Conservation (phyloP, 352 stramenopile species). For the Plasmopara viticola region DNA sequence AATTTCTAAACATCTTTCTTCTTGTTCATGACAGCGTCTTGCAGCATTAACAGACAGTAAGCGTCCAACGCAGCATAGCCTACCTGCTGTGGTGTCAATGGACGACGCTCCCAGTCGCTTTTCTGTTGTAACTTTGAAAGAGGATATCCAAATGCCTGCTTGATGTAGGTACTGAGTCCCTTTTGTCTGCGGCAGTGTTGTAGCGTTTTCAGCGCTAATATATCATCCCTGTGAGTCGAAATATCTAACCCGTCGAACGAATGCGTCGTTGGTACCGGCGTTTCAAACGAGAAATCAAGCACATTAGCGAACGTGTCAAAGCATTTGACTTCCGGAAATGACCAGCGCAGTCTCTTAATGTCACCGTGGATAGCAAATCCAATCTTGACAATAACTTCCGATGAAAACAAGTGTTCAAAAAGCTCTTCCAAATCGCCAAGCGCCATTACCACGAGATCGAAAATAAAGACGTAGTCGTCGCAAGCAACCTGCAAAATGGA, state of each 20-base stretch:
- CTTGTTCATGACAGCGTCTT: conserved; percentile 16
- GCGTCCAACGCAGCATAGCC: conserved; percentile 71
- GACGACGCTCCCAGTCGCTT: conserved; percentile 69
- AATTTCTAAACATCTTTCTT: too few relatives aligned
- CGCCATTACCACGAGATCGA: conserved; percentile 47
- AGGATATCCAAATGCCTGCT: conserved; percentile 46
- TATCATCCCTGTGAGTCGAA: conserved; percentile 1
- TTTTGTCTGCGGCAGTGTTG: conserved; percentile 34
- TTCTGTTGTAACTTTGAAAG: conserved; percentile 68
- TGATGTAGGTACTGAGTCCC: conserved; percentile 48
- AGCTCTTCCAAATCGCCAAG: conserved; percentile 64
- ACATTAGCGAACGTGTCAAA: conserved; percentile 65
- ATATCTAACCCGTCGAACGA: conserved; percentile 22
- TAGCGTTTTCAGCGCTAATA: conserved; percentile 9
- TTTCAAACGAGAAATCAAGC: conserved; percentile 53
- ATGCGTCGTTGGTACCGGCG: conserved; percentile 20
- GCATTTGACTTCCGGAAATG: conserved; percentile 56
- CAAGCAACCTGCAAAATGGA: conserved; percentile 66
- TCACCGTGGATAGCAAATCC: conserved; percentile 61
- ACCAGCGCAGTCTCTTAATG: conserved; percentile 60
- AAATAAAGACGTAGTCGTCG: conserved; percentile 58
- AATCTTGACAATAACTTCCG: conserved; percentile 44
- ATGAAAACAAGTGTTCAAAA: conserved; percentile 54
- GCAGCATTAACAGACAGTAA: conserved; percentile 75
- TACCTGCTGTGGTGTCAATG: conserved; percentile 50